Evolutionary conservation across 345 rosid species (phyloP).

Genomic region (Excoecaria agallocha): DNA sequence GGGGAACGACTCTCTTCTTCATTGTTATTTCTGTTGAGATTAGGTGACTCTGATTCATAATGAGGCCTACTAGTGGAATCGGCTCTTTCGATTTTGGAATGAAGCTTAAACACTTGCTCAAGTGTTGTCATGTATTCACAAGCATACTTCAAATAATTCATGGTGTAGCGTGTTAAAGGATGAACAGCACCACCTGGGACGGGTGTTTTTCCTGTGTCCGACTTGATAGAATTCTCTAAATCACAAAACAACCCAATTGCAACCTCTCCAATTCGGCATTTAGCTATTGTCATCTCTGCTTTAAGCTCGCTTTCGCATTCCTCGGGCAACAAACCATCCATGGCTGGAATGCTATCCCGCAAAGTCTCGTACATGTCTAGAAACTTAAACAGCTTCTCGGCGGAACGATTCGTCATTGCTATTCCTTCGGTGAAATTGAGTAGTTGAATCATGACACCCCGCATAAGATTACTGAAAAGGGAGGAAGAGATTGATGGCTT

Average conservation of each 20-base stretch:
- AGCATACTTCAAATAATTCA: conserved; percentile 72
- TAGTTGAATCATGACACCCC: conserved; percentile 56
- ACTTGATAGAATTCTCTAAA: conserved; percentile 67
- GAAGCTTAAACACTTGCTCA: conserved; percentile 78
- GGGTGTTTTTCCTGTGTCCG: conserved; percentile 59
- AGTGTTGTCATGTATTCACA: conserved; percentile 74
- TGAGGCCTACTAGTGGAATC: conserved; percentile 46
- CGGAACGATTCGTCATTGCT: conserved; percentile 62
- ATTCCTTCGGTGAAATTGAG: conserved; percentile 75
- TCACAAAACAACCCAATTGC: conserved; percentile 61
- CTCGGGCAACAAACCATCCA: conserved; percentile 42
- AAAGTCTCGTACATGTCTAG: conserved; percentile 75
- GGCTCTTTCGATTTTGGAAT: conserved; percentile 64
- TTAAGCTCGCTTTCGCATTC: conserved; percentile 47
- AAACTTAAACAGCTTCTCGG: conserved; percentile 77
- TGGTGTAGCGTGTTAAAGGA: conserved; percentile 78
- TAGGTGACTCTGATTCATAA: conserved; percentile 14
- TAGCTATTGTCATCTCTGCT: conserved; percentile 47
- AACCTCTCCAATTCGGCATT: conserved; percentile 66
- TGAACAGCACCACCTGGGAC: conserved; percentile 94
- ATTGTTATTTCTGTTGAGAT: background rate
- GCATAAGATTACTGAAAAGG: conserved; percentile 52
- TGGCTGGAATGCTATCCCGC: conserved; percentile 46
- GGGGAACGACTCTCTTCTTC: conserved; percentile 30
- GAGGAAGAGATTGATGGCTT: conserved; percentile 30